Conservation (phyloP, 75 land plant genomes). For the Sequoia sempervirens region DNA sequence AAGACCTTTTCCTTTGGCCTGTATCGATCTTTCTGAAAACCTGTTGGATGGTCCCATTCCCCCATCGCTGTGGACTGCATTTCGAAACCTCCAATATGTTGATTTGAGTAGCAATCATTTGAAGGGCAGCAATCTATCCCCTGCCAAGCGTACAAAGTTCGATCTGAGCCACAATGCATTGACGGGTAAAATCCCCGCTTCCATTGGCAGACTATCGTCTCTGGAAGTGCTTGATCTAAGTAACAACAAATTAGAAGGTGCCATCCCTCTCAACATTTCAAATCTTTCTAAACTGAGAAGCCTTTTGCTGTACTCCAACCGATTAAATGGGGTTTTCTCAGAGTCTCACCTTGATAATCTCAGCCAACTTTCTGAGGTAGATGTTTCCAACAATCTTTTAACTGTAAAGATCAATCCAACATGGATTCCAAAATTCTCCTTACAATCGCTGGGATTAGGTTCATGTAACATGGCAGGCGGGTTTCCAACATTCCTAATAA, state of each 20-base stretch:
- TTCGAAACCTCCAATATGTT: background rate
- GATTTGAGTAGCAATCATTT: background rate
- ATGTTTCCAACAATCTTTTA: background rate
- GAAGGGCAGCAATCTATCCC: background rate
- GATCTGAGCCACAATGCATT: background rate
- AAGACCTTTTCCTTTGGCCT: background rate
- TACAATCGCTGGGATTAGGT: background rate
- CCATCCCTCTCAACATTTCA: background rate
- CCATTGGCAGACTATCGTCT: background rate
- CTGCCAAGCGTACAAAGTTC: background rate
- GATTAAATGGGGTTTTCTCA: background rate
- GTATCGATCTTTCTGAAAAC: background rate
- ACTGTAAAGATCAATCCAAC: background rate
- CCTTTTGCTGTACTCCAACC: conserved; percentile 7
- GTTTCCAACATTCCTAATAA: background rate
- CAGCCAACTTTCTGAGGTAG: background rate
- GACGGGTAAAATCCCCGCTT: background rate
- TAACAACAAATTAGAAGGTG: background rate
- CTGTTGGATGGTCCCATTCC: background rate
- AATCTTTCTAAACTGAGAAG: background rate
- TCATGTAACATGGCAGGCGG: background rate
- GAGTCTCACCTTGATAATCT: background rate
- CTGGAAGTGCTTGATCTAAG: background rate
- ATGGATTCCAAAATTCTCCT: background rate
- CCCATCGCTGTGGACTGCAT: background rate